Evolutionary conservation across 2,329 filamentous ascomycete species (phyloP), one percentile per base, ranked within the genome.

Genomic region (Huntiella abstrusa): DNA sequence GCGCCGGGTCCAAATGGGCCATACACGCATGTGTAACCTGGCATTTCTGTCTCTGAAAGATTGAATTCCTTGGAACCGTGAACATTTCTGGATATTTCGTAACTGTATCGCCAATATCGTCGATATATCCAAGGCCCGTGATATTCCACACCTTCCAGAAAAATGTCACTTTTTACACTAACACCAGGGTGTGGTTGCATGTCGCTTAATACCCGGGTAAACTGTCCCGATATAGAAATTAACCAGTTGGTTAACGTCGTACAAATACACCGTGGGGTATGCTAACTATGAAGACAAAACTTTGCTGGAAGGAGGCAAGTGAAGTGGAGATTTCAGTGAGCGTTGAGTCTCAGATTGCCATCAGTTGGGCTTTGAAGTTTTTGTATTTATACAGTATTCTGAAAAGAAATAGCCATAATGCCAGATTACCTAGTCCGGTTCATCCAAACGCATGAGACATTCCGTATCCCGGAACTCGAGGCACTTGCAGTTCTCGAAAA

Each of bases 371-470:
- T 28, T 28, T 28, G 22, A 28, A 28, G 22, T 8, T 28, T 28
- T 28, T 28, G 22, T 28, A 2, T 28, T 28, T 28, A 28, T 28
- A 8, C 4, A 28, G 22, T 28, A 28, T 28, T 28, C 8, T 28
- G 22, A 28, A 28, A 10, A 19, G 32, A 7, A 28, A 33, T 42
- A 15, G 40, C 15, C 11, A 22, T 12, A 33, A 77, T 78, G 75
- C 41, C 41, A 10, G 75, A 92, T 51, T 96, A 83, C 57, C 71
- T 98, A 50, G 77, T 98, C 52, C 83, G 88, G 55, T 86, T 96
- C 59, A 81, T 80, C 39, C 91, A 96, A 62, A 69, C 73, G 49
- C 87, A 96, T 60, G 85, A 95, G 65, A 80, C 75, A n/a, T 98
- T 98, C 59, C 80, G 88, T 35, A 68, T 77, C 47, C 75, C 87